These are phyloP conservation scores for Immersiella caudata DNA, from an alignment of 495 filamentous ascomycete species.

Conservation along the genomic window DNA sequence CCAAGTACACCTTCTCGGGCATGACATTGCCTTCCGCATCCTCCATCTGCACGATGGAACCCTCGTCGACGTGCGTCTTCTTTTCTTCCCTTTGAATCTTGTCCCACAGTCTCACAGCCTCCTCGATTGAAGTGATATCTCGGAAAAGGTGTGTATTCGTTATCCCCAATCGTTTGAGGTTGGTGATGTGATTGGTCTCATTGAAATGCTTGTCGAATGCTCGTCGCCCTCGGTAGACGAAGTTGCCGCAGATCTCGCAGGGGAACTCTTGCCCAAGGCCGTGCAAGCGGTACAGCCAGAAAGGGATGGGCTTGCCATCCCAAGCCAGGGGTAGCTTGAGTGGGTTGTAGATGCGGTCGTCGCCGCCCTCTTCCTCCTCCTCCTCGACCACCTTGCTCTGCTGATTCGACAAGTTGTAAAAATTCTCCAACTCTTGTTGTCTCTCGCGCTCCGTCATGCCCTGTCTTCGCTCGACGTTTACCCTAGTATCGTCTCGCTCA, in stretches of 20 bases:
- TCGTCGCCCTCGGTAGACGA: conserved; percentile 92
- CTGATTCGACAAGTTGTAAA: conserved; percentile 61
- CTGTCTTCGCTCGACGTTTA: conserved; percentile 91
- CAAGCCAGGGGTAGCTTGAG: conserved; percentile 93
- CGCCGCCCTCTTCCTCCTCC: conserved; percentile 59
- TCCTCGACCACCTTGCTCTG: conserved; percentile 45
- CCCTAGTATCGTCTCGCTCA: conserved; percentile 79
- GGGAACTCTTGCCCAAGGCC: conserved; percentile 92
- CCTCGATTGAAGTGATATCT: conserved; percentile 89
- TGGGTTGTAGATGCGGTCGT: conserved; percentile 93
- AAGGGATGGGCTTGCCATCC: conserved; percentile 98
- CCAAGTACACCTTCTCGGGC: conserved; percentile 95
- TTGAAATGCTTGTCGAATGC: conserved; percentile 99
- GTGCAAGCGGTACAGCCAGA: conserved; percentile 97
- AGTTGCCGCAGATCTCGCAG: conserved; percentile 97
- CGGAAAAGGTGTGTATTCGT: conserved; percentile 90
- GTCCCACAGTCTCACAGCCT: conserved; percentile 86
- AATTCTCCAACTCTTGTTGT: conserved; percentile 85
- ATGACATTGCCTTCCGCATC: conserved; percentile 97
- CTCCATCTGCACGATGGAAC: conserved; percentile 96
- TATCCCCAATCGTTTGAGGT: conserved; percentile 89
- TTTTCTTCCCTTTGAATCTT: conserved; percentile 88
- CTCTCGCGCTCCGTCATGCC: conserved; percentile 96
- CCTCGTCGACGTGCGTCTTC: conserved; percentile 70
- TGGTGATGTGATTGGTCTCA: conserved; percentile 87